A percentile compares a stretch with the other conserved stretches of the same genome.
These are phyloP conservation scores for Alectoria sarmentosa DNA, from an alignment of 495 filamentous ascomycete species.

Conservation along the genomic window DNA sequence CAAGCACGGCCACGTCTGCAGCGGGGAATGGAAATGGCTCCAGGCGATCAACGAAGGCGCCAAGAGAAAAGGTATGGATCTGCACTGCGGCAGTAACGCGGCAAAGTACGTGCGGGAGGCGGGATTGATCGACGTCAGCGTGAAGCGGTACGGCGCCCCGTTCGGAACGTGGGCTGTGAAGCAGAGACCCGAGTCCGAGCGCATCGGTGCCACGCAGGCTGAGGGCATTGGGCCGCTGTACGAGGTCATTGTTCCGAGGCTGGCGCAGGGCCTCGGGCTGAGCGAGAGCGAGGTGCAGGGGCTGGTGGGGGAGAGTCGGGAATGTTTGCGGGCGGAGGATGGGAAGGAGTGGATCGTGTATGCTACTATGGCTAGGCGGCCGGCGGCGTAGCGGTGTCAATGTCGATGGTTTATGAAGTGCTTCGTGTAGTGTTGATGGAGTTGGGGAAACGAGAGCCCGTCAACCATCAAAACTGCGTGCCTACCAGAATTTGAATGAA, in stretches of 20 bases:
- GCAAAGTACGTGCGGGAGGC: slow-evolving; percentile 1
- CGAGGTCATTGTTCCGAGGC: background rate
- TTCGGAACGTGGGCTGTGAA: background rate
- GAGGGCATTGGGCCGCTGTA: background rate
- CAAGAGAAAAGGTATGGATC: background rate
- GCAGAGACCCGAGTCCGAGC: background rate
- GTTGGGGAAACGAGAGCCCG: too few relatives aligned
- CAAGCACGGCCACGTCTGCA: background rate
- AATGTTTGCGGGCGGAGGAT: background rate
- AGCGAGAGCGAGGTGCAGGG: background rate
- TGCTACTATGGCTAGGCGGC: background rate
- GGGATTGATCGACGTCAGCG: background rate
- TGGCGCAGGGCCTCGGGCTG: background rate
- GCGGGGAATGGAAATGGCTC: background rate
- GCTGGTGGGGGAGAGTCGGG: background rate
- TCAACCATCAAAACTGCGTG: too few relatives aligned
- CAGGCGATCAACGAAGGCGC: background rate
- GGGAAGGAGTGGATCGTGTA: background rate
- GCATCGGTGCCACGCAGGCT: background rate
- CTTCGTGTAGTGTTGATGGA: too few relatives aligned
- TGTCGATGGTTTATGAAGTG: too few relatives aligned
- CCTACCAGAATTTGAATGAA: too few relatives aligned
- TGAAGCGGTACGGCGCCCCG: background rate
- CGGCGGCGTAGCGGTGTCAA: too few relatives aligned
- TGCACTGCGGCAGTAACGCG: slow-evolving; percentile 5